Evolutionary conservation across 2,329 filamentous ascomycete genomes (phyloP).

Genomic region (Metarhizium album): DNA sequence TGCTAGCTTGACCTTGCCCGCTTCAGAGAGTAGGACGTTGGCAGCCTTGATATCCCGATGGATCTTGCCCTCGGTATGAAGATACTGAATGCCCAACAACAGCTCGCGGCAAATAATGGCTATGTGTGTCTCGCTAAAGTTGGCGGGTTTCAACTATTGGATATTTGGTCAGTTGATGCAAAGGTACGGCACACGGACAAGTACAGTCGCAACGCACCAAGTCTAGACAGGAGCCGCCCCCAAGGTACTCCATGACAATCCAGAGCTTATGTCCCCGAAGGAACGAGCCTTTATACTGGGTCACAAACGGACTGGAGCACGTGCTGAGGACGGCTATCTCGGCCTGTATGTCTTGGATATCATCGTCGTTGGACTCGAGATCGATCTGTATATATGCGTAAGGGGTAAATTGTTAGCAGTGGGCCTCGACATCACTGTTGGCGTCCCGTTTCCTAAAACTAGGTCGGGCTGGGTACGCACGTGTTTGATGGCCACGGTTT

Average conservation of each 20-base stretch:
- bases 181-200: background rate
- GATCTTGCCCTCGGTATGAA: conserved; percentile 90
- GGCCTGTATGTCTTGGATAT: conserved; percentile 95
- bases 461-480: conserved; percentile 39
- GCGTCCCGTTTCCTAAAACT: background rate
- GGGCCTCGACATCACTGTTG: background rate
- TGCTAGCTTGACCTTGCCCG: conserved; percentile 86
- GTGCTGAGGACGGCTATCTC: conserved; percentile 94
- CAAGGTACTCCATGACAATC: conserved; percentile 98
- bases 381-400: conserved; percentile 58
- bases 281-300: conserved; percentile 93
- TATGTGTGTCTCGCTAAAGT: conserved; percentile 81
- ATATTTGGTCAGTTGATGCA: conserved; percentile 19
- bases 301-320: conserved; percentile 87
- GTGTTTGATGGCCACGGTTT: conserved; percentile 94
- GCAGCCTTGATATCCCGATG: conserved; percentile 96
- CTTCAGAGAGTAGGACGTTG: conserved; percentile 85
- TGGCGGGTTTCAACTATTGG: conserved; percentile 71
- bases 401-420: background rate
- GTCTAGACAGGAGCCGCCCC: conserved; percentile 90
- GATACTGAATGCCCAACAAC: conserved; percentile 79
- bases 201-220: conserved; percentile 46
- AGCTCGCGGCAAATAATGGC: conserved; percentile 91
- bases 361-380: conserved; percentile 95
- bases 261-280: conserved; percentile 93